phyloP scores from a whole-genome alignment of 352 stramenopile species.

The Globisporangium perplexum region DNA sequence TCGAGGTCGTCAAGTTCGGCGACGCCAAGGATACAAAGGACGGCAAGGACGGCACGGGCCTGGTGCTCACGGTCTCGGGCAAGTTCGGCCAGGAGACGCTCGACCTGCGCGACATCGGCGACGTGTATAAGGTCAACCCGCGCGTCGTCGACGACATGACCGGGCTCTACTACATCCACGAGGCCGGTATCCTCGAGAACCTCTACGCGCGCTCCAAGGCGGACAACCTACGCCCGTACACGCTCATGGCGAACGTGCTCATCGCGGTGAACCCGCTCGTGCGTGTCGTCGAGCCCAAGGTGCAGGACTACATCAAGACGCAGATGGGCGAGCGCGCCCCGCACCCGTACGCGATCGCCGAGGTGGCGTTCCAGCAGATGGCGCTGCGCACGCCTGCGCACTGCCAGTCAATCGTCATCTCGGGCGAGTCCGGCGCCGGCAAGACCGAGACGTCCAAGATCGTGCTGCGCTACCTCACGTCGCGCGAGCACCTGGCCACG shows the following conservation, averaged over 20 bases:
- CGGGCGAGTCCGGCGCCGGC: slow-evolving; percentile 77
- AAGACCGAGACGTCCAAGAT: slow-evolving; percentile 91
- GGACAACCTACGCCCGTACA: slow-evolving; percentile 77
- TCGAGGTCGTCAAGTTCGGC: slow-evolving; percentile 67
- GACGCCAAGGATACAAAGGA: slow-evolving; percentile 4
- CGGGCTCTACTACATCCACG: slow-evolving; percentile 85
- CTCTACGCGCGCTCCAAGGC: slow-evolving; percentile 63
- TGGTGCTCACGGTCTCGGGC: slow-evolving; percentile 63
- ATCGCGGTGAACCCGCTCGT: slow-evolving; percentile 87
- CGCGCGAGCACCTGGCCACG: slow-evolving; percentile 60
- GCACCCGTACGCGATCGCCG: slow-evolving; percentile 79
- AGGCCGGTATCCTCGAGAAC: slow-evolving; percentile 82
- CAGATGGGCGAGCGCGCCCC: slow-evolving; percentile 82
- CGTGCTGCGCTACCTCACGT: slow-evolving; percentile 83
- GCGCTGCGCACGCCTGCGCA: slow-evolving; percentile 70
- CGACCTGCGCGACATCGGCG: slow-evolving; percentile 76
- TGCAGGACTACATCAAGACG: slow-evolving; percentile 86
- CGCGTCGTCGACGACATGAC: slow-evolving; percentile 88
- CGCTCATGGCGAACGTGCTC: slow-evolving; percentile 86
- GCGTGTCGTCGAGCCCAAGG: slow-evolving; percentile 70
- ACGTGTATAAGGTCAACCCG: slow-evolving; percentile 85
- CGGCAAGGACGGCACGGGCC: slow-evolving; percentile 38
- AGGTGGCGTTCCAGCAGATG: slow-evolving; percentile 89
- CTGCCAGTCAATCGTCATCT: slow-evolving; percentile 87
- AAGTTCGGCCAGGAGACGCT: slow-evolving; percentile 68